A percentile compares a stretch with the other conserved stretches of the same genome.
Conservation (phyloP, 495 filamentous ascomycete species). For the Hypoxylon fragiforme region DNA sequence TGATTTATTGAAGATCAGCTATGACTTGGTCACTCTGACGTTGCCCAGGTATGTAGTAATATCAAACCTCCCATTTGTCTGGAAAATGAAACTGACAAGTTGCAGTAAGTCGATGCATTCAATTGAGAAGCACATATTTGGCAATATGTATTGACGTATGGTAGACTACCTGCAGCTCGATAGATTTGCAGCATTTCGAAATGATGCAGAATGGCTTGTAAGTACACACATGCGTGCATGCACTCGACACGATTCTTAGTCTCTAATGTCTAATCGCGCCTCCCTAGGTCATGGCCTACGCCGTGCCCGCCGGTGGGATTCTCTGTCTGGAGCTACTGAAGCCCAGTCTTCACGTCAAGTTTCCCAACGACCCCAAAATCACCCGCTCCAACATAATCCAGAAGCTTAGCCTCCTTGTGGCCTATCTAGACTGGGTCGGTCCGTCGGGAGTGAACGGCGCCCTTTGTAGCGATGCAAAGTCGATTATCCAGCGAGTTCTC, state of each 20-base stretch:
- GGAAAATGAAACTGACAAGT: no score
- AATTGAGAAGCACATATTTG: no score
- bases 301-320: conserved; percentile 61
- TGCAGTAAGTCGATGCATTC: no score
- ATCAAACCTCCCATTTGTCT: no score
- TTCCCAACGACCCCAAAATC: conserved; percentile 40
- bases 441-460: conserved; percentile 59
- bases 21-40: conserved; percentile 49
- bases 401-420: conserved; percentile 65
- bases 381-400: conserved; percentile 65
- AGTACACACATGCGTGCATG: conserved; percentile 26
- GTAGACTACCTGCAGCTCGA: conserved; percentile 49
- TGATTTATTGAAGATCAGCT: conserved; percentile 57
- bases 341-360: conserved; percentile 50
- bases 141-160: conserved; percentile 6
- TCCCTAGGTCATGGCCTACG: conserved; percentile 54
- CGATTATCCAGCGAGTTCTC: conserved; percentile 49
- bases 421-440: conserved; percentile 58
- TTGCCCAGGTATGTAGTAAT: conserved; percentile 28
- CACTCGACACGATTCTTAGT: background rate
- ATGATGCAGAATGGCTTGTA: conserved; percentile 62
- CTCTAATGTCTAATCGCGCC: conserved; percentile 24
- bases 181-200: conserved; percentile 50
- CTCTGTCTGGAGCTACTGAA: conserved; percentile 64
- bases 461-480: conserved; percentile 51